Conservation (phyloP, 257 asterid genomes). For the Nicotiana tomentosiformis region DNA sequence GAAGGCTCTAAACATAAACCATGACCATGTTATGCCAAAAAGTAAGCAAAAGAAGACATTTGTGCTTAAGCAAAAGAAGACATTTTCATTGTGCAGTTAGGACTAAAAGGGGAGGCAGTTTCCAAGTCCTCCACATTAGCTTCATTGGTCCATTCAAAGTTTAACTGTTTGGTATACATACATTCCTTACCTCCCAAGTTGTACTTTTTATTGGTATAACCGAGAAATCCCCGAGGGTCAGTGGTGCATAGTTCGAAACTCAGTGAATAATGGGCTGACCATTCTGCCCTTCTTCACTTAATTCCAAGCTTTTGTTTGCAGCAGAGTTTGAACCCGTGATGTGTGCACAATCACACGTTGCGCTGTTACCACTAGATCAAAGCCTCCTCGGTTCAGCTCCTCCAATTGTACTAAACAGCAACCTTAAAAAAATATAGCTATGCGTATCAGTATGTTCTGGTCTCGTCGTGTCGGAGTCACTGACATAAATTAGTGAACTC, state of each 20-base stretch:
- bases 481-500: not conserved
- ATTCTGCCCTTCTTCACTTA: not conserved
- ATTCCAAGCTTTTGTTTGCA: not conserved
- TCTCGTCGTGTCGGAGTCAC: not conserved
- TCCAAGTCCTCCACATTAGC: constrained; percentile 6
- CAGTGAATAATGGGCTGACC: not conserved
- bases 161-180: not conserved
- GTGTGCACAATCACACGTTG: not conserved
- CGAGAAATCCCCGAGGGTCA: not conserved
- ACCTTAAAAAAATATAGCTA: not conserved
- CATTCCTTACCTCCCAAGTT: not conserved
- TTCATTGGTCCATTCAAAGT: not conserved
- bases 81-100: not conserved
- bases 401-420: not conserved
- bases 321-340: not conserved
- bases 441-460: not conserved
- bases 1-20: not conserved
- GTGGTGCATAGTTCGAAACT: not conserved
- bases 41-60: not conserved
- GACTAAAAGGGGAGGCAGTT: not conserved
- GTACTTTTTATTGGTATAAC: not conserved
- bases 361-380: not conserved
- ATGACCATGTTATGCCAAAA: not conserved
- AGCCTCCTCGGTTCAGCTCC: not conserved
- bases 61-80: not conserved